Conservation (phyloP, 352 stramenopile genomes). For the Phytophthora idaei region DNA sequence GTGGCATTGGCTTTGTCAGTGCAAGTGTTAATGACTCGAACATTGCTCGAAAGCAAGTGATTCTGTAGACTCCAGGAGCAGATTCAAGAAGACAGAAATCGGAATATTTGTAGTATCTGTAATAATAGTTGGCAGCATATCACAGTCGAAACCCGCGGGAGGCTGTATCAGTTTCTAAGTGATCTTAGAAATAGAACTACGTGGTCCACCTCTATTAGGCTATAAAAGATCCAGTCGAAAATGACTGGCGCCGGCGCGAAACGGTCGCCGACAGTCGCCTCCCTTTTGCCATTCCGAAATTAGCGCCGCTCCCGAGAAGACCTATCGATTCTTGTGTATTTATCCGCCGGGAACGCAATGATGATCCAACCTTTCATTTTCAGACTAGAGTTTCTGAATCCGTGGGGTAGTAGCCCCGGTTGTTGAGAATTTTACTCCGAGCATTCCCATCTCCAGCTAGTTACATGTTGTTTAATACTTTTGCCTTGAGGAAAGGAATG, state of each 20-base stretch:
- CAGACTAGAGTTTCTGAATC: constrained; percentile 93
- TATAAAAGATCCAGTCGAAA: constrained; percentile 3
- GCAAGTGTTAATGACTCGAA: no score
- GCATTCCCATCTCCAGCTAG: constrained; percentile 46
- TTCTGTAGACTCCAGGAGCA: background rate
- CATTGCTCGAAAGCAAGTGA: background rate
- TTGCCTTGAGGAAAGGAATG: constrained; percentile 51
- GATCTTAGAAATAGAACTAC: background rate
- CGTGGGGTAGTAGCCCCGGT: constrained; percentile 86
- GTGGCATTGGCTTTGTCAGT: no score
- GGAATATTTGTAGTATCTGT: no score
- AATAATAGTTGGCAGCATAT: no score
- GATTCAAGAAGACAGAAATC: background rate
- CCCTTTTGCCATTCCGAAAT: constrained; percentile 17
- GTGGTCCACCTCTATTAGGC: constrained; percentile 2
- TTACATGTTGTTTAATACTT: background rate
- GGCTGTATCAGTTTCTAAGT: background rate
- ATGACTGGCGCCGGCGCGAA: constrained; percentile 24
- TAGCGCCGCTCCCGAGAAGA: background rate
- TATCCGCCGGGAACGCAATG: constrained; percentile 53
- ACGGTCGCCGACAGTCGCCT: background rate
- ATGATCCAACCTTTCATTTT: constrained; percentile 84
- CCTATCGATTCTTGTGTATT: background rate
- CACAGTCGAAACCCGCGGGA: background rate
- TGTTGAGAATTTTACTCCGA: constrained; percentile 78